Percentiles rank a stretch among this genome's conserved stretches.
phyloP scores from a whole-genome alignment of 2,329 filamentous ascomycete species.

The Verruconis gallopava region DNA sequence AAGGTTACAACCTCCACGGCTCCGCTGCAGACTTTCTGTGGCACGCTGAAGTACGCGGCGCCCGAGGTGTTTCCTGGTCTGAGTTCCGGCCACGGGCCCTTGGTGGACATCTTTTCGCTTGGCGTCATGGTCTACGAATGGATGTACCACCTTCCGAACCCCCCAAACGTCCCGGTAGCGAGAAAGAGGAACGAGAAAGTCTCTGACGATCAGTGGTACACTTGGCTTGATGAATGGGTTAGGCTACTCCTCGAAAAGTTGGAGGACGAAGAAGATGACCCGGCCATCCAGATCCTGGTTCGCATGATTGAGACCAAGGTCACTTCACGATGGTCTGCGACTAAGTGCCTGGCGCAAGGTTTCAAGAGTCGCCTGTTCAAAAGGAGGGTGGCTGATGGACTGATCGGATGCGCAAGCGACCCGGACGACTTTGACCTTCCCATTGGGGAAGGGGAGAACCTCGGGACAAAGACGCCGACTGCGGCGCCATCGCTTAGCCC shows the following conservation, averaged over 20 bases:
- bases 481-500: no score
- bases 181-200: not conserved
- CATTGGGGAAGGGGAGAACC: no score
- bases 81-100: not conserved
- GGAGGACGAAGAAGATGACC: not conserved
- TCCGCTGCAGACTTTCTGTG: conserved; percentile 90
- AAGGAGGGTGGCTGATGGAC: no score
- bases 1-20: conserved; percentile 88
- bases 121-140: not conserved
- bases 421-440: no score
- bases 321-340: not conserved
- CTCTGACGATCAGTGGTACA: not conserved
- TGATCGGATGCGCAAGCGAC: no score
- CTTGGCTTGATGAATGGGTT: not conserved
- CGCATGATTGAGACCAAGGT: not conserved
- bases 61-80: conserved; percentile 67
- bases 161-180: not conserved
- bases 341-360: not conserved
- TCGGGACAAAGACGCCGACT: no score
- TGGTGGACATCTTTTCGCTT: not conserved
- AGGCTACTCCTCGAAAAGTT: no score
- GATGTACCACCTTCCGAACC: not conserved
- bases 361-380: no score
- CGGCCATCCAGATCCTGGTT: not conserved
- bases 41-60: conserved; percentile 96